phyloP scores from a whole-genome alignment of 2,329 filamentous ascomycete genomes.

The Microdochium paspali region DNA sequence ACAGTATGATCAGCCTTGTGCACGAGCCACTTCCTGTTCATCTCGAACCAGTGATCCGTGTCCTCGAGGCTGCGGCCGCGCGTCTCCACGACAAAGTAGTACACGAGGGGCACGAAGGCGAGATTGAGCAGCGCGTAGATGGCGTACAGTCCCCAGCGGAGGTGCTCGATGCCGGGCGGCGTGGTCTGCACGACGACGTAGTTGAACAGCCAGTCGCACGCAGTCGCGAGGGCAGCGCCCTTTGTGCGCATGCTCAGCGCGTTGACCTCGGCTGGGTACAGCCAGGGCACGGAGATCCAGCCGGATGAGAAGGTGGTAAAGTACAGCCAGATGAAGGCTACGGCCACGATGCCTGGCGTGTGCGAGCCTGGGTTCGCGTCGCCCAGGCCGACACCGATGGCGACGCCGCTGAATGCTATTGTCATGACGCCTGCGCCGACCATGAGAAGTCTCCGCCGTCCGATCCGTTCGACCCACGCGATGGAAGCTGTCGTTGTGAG shows the following conservation, averaged over 20 bases:
- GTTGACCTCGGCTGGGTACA: constrained; percentile 23
- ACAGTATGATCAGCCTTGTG: constrained; percentile 3
- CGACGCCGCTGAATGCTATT: constrained; percentile 1
- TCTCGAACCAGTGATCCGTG: constrained; percentile 3
- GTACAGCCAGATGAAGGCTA: constrained; percentile 3
- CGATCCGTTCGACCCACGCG: constrained; percentile 1
- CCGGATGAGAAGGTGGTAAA: constrained; percentile 2
- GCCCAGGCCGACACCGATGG: background rate
- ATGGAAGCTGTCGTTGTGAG: constrained; percentile 1
- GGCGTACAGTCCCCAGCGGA: constrained; percentile 40
- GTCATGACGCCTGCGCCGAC: background rate
- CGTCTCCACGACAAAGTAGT: constrained; percentile 3
- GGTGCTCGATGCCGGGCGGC: constrained; percentile 23
- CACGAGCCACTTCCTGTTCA: constrained; percentile 2
- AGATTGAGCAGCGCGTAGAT: constrained; percentile 37
- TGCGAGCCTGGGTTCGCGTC: background rate
- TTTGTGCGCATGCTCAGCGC: constrained; percentile 22
- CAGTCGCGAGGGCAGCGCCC: constrained; percentile 20
- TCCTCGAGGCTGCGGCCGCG: constrained; percentile 2
- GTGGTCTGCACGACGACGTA: constrained; percentile 24
- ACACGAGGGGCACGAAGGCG: constrained; percentile 11
- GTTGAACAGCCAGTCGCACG: constrained; percentile 23
- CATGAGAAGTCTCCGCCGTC: constrained; percentile 2
- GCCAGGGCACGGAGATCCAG: constrained; percentile 9
- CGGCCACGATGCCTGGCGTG: background rate